These are phyloP conservation scores for Hypoxylon sp. DNA, from an alignment of 2,329 filamentous ascomycete genomes.

Conservation along the genomic window DNA sequence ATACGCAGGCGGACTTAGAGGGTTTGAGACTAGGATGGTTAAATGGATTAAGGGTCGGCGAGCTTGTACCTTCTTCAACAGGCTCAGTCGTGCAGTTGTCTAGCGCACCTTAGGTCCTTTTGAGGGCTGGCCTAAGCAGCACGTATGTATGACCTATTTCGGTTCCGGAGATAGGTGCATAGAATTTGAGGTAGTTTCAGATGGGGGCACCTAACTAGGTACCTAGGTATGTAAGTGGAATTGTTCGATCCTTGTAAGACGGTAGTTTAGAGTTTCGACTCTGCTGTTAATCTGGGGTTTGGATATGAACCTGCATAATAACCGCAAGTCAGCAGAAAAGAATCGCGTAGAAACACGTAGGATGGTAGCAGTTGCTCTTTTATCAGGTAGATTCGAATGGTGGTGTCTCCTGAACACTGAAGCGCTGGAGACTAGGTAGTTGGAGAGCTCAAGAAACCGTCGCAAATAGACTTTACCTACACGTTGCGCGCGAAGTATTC, in stretches of 20 bases:
- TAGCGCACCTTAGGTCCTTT: constrained; percentile 26
- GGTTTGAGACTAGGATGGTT: constrained; percentile 24
- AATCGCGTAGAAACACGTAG: constrained; percentile 1
- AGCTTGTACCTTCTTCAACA: constrained; percentile 12
- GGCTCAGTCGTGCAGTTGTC: constrained; percentile 11
- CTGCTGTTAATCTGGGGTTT: constrained; percentile 1
- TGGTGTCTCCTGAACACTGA: constrained; percentile 1
- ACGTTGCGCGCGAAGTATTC: constrained; percentile 15
- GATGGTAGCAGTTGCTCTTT: constrained; percentile 5
- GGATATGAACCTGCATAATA: constrained; percentile 13
- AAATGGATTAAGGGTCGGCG: constrained; percentile 1
- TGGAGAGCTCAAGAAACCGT: constrained; percentile 9
- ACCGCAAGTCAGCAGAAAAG: constrained; percentile 21
- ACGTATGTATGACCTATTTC: background rate
- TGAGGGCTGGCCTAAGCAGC: constrained; percentile 6
- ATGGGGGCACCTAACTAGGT: background rate
- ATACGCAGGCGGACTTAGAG: constrained; percentile 12
- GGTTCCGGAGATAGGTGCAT: constrained; percentile 24
- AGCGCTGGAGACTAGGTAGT: background rate
- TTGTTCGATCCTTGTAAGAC: constrained; percentile 12
- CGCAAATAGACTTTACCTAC: constrained; percentile 20
- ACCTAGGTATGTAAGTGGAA: constrained; percentile 7
- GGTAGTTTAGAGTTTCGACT: constrained; percentile 6
- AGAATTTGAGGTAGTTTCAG: constrained; percentile 20
- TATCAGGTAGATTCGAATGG: constrained; percentile 5